Base-by-base conservation (phyloP, 495 filamentous ascomycete genomes). In the Amphirosellinia nigrospora region DNA sequence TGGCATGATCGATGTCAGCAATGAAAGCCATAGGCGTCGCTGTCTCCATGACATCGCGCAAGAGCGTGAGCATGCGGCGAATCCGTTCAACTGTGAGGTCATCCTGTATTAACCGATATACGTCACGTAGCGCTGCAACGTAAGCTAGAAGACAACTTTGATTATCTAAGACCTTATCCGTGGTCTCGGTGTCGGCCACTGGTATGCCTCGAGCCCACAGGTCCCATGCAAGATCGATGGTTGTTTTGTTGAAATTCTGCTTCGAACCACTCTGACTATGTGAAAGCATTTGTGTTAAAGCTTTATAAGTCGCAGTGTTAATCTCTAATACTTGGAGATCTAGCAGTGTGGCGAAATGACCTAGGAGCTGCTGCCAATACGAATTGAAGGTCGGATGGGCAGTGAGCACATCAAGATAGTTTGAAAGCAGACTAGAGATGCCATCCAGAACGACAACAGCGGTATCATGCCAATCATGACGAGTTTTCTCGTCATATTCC, bases 1-100 rank as follows among this genome's bases (percentile, higher is more conserved):
- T 97, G 69, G 92, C 85, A 66, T 89, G 89, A 62, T 97, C 94
- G n/a, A 94, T 83, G 80, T 98, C 96, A 41, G 88, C 89, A 41
- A 92, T 90, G 74, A 97, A 97, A 19, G 87, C 81, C 2, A 90
- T 87, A n/a, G 87, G 87, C 30, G 92, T 89, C 5, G 94, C 86
- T 52, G 82, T 78, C 48, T 85, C 79, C 76, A 87, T 83, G 28
- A 85, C 82, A 46, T 86, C 80, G 19, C 81, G 81, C 11, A 96
- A 76, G 81, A 91, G 81, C 80, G 85, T 72, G 82, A 88, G 74
- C 90, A 94, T 80, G 79, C 80, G 75, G 79, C 85, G 82, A 16
- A 94, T 86, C 45, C 89, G 86, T 26, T 87, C 83, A 16, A 85
- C 78, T 48, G 84, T 84, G 46, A 97, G 78, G 56, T 88, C 85